Base-by-base conservation (phyloP, 345 rosid species). In the Citrus glauca region DNA sequence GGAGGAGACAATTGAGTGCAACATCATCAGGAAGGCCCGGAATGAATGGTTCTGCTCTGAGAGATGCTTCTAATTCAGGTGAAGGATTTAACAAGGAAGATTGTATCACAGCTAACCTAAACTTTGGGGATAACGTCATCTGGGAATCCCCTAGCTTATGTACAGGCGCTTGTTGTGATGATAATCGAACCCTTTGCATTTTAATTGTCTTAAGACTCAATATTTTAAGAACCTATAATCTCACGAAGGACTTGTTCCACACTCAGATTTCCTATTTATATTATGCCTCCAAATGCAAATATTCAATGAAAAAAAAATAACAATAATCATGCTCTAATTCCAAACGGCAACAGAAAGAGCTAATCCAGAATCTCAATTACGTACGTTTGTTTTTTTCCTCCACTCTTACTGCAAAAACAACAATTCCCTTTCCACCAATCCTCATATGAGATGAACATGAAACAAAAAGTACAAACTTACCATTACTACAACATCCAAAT, bases 21-120 rank as follows among this genome's bases (percentile, higher is more conserved):
- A 94, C 83, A 82, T 94, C 98, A 77, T 92, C 98, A 3, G 97
- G 98, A 76, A 94, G 94, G 38, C 97, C 96, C 0, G 97, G 97
- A 74, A 94, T 84, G 9, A 94, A 79, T n/a, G 93, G 91, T 53
- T 91, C 94, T 17, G 88, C 82, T 50, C 57, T 77, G 24, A 91
- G 86, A 53, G 90, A 88, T 62, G 74, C 40, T 74, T 93, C 97
- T 57, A 83, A 53, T 55, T 94, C 95, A 0, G 82, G 77, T 3
- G 95, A 84, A 72, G 86, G 81, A 74, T 82, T 84, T 17, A 89
- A 83, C 78, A 91, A 79, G 10, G 94, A 84, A 16, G 97, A 87
- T 33, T 83, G 92, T 30, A 84, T 77, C 74, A 81, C 83, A 25
- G 92, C 93, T 85, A 94, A 85, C 72, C 94, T 85, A 81, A 94